Percentiles rank a stretch among this genome's conserved stretches.
Conservation (phyloP, 2,329 filamentous ascomycete species). For the Coniochaeta hoffmannii region DNA sequence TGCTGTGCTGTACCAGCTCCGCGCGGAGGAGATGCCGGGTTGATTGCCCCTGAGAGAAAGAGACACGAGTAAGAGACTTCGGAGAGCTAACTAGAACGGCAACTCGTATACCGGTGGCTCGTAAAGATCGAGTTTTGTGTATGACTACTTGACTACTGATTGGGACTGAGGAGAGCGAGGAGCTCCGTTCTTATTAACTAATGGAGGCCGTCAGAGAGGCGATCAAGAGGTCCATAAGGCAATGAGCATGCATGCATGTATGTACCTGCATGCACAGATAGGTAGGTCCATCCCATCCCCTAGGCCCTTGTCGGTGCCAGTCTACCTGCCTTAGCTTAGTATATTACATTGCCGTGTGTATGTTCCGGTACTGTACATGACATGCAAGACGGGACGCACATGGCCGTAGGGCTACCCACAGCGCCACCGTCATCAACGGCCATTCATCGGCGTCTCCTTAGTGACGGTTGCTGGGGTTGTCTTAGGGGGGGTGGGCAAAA, state of each 20-base stretch:
- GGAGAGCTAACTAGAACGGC: neutral
- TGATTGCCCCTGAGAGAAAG: neutral
- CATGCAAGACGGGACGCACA: neutral
- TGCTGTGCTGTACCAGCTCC: neutral
- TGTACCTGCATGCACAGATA: neutral
- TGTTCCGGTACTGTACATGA: neutral
- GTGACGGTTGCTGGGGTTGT: neutral
- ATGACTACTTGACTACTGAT: too few relatives aligned
- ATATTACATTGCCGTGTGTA: neutral
- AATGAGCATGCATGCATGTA: neutral
- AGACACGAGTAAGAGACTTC: neutral
- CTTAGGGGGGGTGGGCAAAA: neutral
- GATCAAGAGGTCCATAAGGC: neutral
- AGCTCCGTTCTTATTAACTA: neutral
- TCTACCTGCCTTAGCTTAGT: neutral
- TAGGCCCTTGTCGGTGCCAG: neutral
- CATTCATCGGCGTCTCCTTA: neutral
- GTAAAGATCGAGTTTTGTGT: neutral
- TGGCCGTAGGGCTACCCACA: conserved; percentile 1
- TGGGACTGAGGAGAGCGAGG: neutral
- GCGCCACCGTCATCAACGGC: conserved; percentile 1
- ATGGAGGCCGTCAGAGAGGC: neutral
- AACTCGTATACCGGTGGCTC: neutral
- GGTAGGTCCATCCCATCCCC: too few relatives aligned
- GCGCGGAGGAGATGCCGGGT: neutral